Evolutionary conservation across 495 filamentous ascomycete species (phyloP), one percentile per base, ranked within the genome.

Genomic region (Elaphomyces granulatus): DNA sequence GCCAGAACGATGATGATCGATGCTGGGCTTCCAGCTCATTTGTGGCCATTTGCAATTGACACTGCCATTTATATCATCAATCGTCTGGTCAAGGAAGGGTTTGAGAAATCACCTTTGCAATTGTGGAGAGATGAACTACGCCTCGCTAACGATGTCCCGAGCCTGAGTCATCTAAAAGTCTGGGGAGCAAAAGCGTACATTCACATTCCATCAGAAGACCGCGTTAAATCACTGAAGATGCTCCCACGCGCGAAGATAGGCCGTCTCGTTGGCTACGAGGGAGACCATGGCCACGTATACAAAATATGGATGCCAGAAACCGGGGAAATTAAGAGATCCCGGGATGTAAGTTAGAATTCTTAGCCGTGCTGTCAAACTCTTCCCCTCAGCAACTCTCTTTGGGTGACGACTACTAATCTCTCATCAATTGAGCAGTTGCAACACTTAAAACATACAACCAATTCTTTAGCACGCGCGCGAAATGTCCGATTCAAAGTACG

Each of bases 231-330:
- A 3, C 2, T 2, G 3, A 38, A 38, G 15, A 23, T 38, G 19
- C 15, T 8, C 20, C 17, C 18, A 2, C n/a, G 3, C 7, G 36
- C 36, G 8, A 21, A 2, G 15, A 23, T 38, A n/a, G 36, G 36
- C 17, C 2, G 36, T 2, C 12, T 38, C 12, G 15, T 38, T 12
- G 36, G 36, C 9, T 38, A 38, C 15, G 19, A 23, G 21, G 36
- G 36, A 8, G 36, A 38, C 12, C 20, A 38, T 18, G 36, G 36
- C 9, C 36, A 38, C 15, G 3, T 2, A 8, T 38, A 12, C 17
- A 38, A 23, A 38, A 38, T 38, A 8, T 38, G 19, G 36, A 12
- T 23, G 15, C 36, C 20, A 7, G 20, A 38, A 15, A 38, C 17
- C 8, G 17, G 36, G 14, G 30, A 20, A 14, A 23, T 23, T 3